These are phyloP conservation scores for Sporothrix dimorphospora DNA, from an alignment of 2,329 filamentous ascomycete species.

Conservation along the genomic window DNA sequence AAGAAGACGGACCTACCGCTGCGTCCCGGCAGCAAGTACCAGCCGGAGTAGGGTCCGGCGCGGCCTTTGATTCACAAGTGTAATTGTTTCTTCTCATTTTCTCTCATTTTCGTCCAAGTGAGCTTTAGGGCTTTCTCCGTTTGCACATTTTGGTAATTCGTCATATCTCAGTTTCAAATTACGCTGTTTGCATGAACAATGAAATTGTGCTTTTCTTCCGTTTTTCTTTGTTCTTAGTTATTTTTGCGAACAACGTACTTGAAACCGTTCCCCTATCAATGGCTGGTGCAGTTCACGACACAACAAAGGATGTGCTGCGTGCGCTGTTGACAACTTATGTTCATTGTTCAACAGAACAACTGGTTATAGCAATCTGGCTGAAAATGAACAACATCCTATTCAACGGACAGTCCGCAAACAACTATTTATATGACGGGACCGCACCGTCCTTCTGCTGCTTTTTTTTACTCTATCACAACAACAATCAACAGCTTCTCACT, in stretches of 20 bases:
- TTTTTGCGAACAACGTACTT: background rate
- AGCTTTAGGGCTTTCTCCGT: background rate
- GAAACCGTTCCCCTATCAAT: background rate
- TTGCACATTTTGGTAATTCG: background rate
- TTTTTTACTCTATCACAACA: background rate
- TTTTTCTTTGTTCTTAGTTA: background rate
- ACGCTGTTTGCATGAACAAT: background rate
- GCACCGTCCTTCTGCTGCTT: no score
- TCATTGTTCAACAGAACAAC: background rate
- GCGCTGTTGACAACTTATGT: background rate
- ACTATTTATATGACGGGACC: background rate
- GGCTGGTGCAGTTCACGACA: background rate
- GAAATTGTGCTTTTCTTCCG: background rate
- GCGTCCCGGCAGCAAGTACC: constrained; percentile 32
- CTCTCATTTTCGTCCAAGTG: background rate
- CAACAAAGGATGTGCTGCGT: background rate
- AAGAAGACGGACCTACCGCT: constrained; percentile 41
- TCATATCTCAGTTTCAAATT: background rate
- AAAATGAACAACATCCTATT: background rate
- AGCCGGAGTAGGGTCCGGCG: background rate
- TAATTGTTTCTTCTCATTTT: background rate
- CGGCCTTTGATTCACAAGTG: background rate
- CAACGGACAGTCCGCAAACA: background rate
- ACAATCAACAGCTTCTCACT: background rate
- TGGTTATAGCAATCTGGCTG: no score